phyloP scores from a whole-genome alignment of 805 yeast species.

The Huiozyma sinensis region DNA sequence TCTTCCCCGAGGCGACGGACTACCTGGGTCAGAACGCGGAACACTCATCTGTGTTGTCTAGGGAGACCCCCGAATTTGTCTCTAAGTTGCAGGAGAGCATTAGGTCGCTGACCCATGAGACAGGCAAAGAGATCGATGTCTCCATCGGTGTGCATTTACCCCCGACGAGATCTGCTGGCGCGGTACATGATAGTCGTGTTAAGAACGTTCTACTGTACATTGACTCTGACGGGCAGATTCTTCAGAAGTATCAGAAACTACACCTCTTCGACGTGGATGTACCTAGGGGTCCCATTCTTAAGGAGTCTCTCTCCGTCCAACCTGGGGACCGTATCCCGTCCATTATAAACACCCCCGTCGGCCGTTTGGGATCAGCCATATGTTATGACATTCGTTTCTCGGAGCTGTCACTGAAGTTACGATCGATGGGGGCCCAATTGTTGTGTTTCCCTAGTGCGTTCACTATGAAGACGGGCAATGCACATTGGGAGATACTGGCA shows the following conservation, averaged over 20 bases:
- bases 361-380: conserved; percentile 59
- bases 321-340: conserved; percentile 49
- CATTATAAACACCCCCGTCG: conserved; percentile 51
- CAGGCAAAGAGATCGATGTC: conserved; percentile 43
- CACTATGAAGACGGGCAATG: conserved; percentile 81
- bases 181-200: conserved; percentile 33
- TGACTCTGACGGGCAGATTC: conserved; percentile 49
- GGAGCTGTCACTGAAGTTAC: conserved; percentile 55
- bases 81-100: conserved; percentile 38
- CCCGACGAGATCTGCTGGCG: conserved; percentile 23
- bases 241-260: conserved; percentile 67
- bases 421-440: conserved; percentile 64
- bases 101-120: conserved; percentile 25
- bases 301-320: conserved; percentile 71
- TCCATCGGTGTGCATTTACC: conserved; percentile 90
- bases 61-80: conserved; percentile 35
- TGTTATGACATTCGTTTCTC: conserved; percentile 89
- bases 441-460: conserved; percentile 86
- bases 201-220: conserved; percentile 70
- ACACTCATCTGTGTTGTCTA: conserved; percentile 56
- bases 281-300: conserved; percentile 64
- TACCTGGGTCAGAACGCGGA: conserved; percentile 62
- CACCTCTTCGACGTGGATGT: conserved; percentile 87
- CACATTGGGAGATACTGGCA: conserved; percentile 80
- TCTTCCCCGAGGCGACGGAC: conserved; percentile 91